phyloP scores from a whole-genome alignment of 1,139 yeast genomes.

The Kurtzmaniella natalensis region DNA sequence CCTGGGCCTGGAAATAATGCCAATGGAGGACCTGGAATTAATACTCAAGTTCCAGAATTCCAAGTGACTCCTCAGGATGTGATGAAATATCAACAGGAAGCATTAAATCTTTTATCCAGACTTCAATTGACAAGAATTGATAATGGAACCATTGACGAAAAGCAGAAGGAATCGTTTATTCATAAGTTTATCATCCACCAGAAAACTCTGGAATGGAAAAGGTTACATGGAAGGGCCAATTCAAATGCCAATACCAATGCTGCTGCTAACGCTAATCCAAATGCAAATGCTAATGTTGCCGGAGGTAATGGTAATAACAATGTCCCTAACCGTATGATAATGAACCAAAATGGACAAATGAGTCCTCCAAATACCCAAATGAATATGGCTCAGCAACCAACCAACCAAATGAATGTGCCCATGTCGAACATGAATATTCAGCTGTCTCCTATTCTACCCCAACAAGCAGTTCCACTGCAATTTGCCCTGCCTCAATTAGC shows the following conservation, averaged over 20 bases:
- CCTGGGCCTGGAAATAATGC: constrained; percentile 3
- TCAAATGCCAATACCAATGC: constrained; percentile 2
- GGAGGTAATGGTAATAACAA: neutral
- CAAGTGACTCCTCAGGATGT: constrained; percentile 41
- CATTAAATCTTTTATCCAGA: constrained; percentile 33
- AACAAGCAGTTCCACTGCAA: constrained; percentile 4
- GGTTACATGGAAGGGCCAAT: constrained; percentile 21
- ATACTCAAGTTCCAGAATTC: constrained; percentile 30
- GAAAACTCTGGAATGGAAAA: constrained; percentile 39
- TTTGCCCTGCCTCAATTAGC: constrained; percentile 1
- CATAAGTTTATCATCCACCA: constrained; percentile 40
- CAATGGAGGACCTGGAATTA: constrained; percentile 10
- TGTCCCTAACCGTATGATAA: neutral
- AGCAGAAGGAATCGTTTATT: constrained; percentile 38
- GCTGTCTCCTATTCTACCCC: constrained; percentile 1
- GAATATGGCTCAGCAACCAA: constrained; percentile 1
- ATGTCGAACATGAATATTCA: constrained; percentile 1
- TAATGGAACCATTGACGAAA: constrained; percentile 28
- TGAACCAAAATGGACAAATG: constrained; percentile 1
- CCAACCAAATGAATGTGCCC: constrained; percentile 1
- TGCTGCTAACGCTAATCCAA: neutral
- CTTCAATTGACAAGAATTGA: constrained; percentile 38
- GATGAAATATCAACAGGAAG: constrained; percentile 38
- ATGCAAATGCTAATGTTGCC: neutral
- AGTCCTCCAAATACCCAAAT: neutral